Conservation (phyloP, 192 early-diverging fungal genomes). For the Podila minutissima region DNA sequence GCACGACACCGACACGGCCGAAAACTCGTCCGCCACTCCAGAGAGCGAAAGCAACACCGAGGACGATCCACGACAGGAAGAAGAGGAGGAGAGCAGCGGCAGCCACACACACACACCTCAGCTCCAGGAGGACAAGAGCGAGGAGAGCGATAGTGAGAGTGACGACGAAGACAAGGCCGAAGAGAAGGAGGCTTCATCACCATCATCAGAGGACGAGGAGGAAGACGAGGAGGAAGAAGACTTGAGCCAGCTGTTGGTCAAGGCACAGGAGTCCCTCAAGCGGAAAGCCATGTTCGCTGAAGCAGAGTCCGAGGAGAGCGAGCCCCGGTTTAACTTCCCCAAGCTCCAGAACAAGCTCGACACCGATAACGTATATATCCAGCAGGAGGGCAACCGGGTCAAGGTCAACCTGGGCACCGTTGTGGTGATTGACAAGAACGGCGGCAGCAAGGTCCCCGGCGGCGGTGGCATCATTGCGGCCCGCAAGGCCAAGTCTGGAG, state of each 20-base stretch:
- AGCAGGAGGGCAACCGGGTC: conserved; percentile 23
- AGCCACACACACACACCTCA: not conserved
- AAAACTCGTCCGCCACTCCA: not conserved
- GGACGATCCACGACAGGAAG: not conserved
- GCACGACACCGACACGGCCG: not conserved
- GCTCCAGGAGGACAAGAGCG: conserved; percentile 11
- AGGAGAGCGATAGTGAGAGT: conserved; percentile 1
- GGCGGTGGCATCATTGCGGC: not conserved
- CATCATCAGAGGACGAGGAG: conserved; percentile 1
- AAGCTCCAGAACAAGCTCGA: conserved; percentile 55
- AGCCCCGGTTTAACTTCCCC: conserved; percentile 40
- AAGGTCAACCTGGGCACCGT: conserved; percentile 39
- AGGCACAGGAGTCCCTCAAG: conserved; percentile 50
- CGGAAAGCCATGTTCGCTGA: conserved; percentile 24
- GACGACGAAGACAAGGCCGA: conserved; percentile 7
- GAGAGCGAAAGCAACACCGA: conserved; percentile 1
- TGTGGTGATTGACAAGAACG: conserved; percentile 36
- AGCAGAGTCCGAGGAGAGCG: conserved; percentile 5
- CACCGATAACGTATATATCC: conserved; percentile 47
- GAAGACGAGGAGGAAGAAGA: conserved; percentile 31
- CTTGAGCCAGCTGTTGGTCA: conserved; percentile 45
- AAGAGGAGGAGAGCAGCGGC: not conserved
- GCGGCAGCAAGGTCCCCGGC: conserved; percentile 7
- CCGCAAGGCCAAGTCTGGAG: conserved; percentile 2
- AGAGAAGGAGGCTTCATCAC: not conserved